A percentile compares a stretch with the other conserved stretches of the same genome.
These are phyloP conservation scores for Aspergillus hancockii DNA, from an alignment of 495 filamentous ascomycete genomes.

Conservation along the genomic window DNA sequence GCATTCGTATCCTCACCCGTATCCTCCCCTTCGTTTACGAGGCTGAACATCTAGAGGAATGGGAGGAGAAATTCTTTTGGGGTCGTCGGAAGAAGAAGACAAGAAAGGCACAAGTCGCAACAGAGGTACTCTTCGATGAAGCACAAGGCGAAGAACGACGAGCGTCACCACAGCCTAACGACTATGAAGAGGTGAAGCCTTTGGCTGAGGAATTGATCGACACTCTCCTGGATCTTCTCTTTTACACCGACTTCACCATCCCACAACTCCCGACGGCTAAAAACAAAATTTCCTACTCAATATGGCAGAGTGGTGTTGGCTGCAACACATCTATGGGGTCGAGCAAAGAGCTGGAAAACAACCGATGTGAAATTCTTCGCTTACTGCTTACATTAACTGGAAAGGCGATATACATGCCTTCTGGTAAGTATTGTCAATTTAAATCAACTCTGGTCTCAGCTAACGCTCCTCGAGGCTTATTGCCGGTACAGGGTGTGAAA, in stretches of 20 bases:
- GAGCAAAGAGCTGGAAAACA: conserved; percentile 87
- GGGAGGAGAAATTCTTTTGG: conserved; percentile 97
- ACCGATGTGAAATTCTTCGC: conserved; percentile 86
- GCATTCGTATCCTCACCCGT: conserved; percentile 87
- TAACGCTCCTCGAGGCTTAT: conserved; percentile 49
- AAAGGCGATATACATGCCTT: conserved; percentile 90
- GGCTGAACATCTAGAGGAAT: conserved; percentile 77
- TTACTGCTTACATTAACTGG: conserved; percentile 82
- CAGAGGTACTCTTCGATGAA: conserved; percentile 89
- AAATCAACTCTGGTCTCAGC: neutral
- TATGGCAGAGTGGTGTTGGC: conserved; percentile 97
- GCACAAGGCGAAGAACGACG: conserved; percentile 52
- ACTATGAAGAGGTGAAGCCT: conserved; percentile 82
- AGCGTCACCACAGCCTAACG: conserved; percentile 48
- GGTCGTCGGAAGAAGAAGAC: conserved; percentile 65
- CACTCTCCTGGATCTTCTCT: conserved; percentile 83
- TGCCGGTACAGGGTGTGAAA: conserved; percentile 83
- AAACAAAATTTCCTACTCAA: conserved; percentile 84
- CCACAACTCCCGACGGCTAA: conserved; percentile 66
- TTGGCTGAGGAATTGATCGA: conserved; percentile 94
- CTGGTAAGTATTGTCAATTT: conserved; percentile 51
- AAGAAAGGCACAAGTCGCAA: conserved; percentile 48
- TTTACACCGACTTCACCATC: conserved; percentile 87
- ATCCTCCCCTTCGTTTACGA: conserved; percentile 93
- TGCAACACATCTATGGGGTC: conserved; percentile 88